Percentiles rank a stretch among this genome's conserved stretches.
phyloP scores from a whole-genome alignment of 805 yeast species.

The Tanozyma kutaoensis region DNA sequence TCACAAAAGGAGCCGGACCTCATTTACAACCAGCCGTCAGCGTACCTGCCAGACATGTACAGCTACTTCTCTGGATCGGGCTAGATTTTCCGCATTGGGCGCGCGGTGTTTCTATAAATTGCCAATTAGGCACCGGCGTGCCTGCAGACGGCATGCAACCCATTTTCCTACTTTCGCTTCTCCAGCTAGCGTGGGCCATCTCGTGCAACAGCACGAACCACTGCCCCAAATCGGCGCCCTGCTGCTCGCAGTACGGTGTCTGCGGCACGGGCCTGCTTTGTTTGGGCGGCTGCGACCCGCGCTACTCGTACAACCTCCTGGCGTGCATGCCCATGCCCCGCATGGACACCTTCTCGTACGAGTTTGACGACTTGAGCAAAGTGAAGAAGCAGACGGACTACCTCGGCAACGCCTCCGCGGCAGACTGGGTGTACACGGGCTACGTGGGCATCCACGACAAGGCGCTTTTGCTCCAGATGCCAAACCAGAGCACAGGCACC shows the following conservation, averaged over 20 bases:
- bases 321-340: slow-evolving; percentile 85
- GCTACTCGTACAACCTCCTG: slow-evolving; percentile 44
- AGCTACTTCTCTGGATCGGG: too few relatives aligned
- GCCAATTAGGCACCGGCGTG: too few relatives aligned
- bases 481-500: slow-evolving; percentile 60
- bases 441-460: slow-evolving; percentile 36
- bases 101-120: too few relatives aligned
- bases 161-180: too few relatives aligned
- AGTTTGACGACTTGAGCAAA: slow-evolving; percentile 20
- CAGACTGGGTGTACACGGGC: slow-evolving; percentile 64
- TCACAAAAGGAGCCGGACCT: slow-evolving; percentile 4
- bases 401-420: slow-evolving; percentile 57
- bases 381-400: slow-evolving; percentile 21
- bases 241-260: slow-evolving; percentile 71
- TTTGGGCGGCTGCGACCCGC: slow-evolving; percentile 80
- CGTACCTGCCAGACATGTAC: slow-evolving; percentile 34
- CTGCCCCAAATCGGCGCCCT: slow-evolving; percentile 75
- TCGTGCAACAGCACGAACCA: slow-evolving; percentile 37
- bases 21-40: slow-evolving; percentile 25
- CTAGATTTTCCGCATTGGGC: too few relatives aligned
- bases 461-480: slow-evolving; percentile 61
- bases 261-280: slow-evolving; percentile 75
- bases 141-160: too few relatives aligned
- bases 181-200: too few relatives aligned
- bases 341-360: slow-evolving; percentile 37